Evolutionary conservation across 306 rosid genomes (phyloP), one percentile per base, ranked within the genome.

Genomic region (Abrus precatorius): DNA sequence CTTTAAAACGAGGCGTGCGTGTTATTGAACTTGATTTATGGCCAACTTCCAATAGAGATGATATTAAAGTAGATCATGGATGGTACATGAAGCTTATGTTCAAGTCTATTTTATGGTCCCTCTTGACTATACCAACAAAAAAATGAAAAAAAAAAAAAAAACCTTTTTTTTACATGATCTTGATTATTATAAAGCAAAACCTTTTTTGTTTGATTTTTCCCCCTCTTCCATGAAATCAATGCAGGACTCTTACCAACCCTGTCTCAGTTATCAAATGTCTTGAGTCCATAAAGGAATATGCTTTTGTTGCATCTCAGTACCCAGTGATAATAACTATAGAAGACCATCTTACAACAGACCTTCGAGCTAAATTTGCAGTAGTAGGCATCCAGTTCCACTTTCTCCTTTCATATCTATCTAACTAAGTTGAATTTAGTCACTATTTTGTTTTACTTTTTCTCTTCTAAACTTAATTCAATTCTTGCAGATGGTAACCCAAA

Each of bases 251-350:
- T 66, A 95, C 99, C 27, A 61, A 88, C 82, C 99, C 99, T 40
- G 98, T 93, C 67, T 83, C 97, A 32, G 92, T 86, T 60, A 30
- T 64, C 68, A 89, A 88, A 84, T 95, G 99, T 84, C 76, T 95
- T 82, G 83, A 82, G 82, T 93, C 92, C 75, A 91, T 95, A 60
- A 91, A 86, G 82, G 74, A 95, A 48, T 79, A 90, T 84, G 97
- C 88, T 70, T 95, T 95, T 87, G 89, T 75, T 76, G 86, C 85
- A 80, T 93, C 99, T 83, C 82, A 88, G 30, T 95, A 93, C 76
- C 99, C 99, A 0, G 96, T 95, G 72, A 88, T 95, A 60, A 89
- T 95, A 48, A 95, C 99, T 13, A 83, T 95, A n/a, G 99, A 95
- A 87, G 99, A 95, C 69, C 99, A 95, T 78, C 98, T 95, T 41